Evolutionary conservation across 1,284 basidiomycete genomes (phyloP).

Genomic region (Cutaneotrichosporon spelunceum): DNA sequence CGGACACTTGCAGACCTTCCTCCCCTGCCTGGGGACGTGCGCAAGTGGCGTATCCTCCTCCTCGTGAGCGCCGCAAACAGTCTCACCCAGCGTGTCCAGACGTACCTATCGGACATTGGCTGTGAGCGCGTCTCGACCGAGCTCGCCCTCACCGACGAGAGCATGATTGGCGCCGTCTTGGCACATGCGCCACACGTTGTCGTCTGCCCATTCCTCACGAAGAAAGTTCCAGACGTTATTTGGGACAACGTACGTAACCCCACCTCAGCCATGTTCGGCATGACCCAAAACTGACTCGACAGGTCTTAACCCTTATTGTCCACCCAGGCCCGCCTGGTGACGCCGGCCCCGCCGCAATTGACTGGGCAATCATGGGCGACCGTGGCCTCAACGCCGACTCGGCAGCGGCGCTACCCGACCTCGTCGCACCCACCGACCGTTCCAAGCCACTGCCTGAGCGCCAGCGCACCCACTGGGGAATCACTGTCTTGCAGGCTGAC

Average conservation of each 20-base stretch:
- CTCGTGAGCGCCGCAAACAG: slow-evolving; percentile 54
- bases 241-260: slow-evolving; percentile 42
- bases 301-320: slow-evolving; percentile 54
- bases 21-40: slow-evolving; percentile 24
- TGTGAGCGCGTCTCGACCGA: slow-evolving; percentile 50
- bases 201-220: slow-evolving; percentile 54
- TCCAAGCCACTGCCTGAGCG: slow-evolving; percentile 21
- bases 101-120: slow-evolving; percentile 46
- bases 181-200: slow-evolving; percentile 50
- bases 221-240: slow-evolving; percentile 51
- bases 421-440: slow-evolving; percentile 31
- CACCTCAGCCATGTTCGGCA: not conserved
- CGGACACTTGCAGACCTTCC: slow-evolving; percentile 25
- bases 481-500: slow-evolving; percentile 53
- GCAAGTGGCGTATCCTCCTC: slow-evolving; percentile 48
- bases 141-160: slow-evolving; percentile 48
- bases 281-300: slow-evolving; percentile 3
- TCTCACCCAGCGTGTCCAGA: slow-evolving; percentile 49
- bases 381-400: slow-evolving; percentile 43
- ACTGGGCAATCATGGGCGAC: slow-evolving; percentile 54
- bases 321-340: slow-evolving; percentile 56
- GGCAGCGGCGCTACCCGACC: slow-evolving; percentile 37
- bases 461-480: slow-evolving; percentile 51
- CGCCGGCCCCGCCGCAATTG: slow-evolving; percentile 54
- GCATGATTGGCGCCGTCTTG: slow-evolving; percentile 51